Evolutionary conservation across 805 yeast species (phyloP), one percentile per base, ranked within the genome.

Genomic region (Metschnikowia cubensis): DNA sequence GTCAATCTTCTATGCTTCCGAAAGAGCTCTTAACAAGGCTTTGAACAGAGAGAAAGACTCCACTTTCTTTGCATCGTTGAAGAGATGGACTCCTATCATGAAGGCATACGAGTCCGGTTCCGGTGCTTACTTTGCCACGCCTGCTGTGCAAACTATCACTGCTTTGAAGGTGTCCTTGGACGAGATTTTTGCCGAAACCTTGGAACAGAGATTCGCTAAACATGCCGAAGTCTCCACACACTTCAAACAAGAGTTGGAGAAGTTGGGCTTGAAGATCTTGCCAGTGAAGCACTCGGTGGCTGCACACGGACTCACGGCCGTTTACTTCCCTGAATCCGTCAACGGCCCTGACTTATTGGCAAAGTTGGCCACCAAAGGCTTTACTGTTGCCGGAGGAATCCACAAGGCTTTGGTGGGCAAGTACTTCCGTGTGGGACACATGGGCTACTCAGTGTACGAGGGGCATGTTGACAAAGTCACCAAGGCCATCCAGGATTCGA

Each of bases 391-490:
- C 42, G 95, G 94, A 45, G 97, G 97, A 51, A 85, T 91, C 56
- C 92, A 87, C 72, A 84, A 82, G 68, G 89, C 83, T 21, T 82
- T 89, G 60, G 84, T 82, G 42, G 79, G 86, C 51, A 84, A 85
- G 67, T 91, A 91, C 73, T 88, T 92, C 75, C 82, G 98, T 70
- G 83, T 91, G 52, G 98, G 98, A 34, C 98, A 91, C 72, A 92
- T 92, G 98, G 97, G 97, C 55, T 84, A 82, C 51, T 79, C 90
- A 42, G 68, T 73, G n/a, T 69, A 70, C 52, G 70, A 64, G 47
- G 77, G 75, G 42, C 77, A 73, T 50, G 64, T 73, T 31, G 73
- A 67, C 42, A 50, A 60, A 54, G 63, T 73, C 42, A 51, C 65
- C 20, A 58, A 51, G 14, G 73, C 76, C 15, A 66, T 73, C 48